phyloP scores from a whole-genome alignment of 2,329 filamentous ascomycete genomes.

The Xylariaceae sp. region DNA sequence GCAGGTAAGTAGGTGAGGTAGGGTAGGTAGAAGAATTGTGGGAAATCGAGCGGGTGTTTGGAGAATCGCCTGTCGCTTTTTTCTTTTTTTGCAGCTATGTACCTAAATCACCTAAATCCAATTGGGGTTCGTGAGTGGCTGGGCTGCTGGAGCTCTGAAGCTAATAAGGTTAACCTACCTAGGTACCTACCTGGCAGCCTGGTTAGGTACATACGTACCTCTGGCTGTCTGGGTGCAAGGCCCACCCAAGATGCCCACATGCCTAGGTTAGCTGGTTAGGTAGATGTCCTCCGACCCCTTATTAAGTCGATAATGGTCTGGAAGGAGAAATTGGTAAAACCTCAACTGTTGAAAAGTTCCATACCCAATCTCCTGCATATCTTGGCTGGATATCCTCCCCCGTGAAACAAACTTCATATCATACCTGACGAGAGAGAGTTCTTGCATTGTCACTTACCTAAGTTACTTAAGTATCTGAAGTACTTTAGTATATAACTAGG shows the following conservation, averaged over 20 bases:
- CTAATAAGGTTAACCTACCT: background rate
- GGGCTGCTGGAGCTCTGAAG: constrained; percentile 24
- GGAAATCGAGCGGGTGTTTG: constrained; percentile 13
- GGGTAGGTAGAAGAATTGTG: constrained; percentile 19
- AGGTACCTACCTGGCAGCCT: background rate
- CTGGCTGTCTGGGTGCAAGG: too few relatives aligned
- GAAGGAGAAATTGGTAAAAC: background rate
- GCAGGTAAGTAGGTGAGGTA: constrained; percentile 3
- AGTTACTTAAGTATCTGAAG: too few relatives aligned
- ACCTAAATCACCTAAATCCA: constrained; percentile 16
- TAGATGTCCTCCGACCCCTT: background rate
- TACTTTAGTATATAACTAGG: too few relatives aligned
- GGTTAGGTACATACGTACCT: too few relatives aligned
- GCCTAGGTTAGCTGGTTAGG: too few relatives aligned
- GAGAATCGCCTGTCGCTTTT: too few relatives aligned
- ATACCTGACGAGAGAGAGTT: too few relatives aligned
- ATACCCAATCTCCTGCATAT: background rate
- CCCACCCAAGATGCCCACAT: background rate
- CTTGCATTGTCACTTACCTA: too few relatives aligned
- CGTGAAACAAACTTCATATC: too few relatives aligned
- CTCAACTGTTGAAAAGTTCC: background rate
- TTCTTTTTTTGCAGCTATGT: too few relatives aligned
- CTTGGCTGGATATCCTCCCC: background rate
- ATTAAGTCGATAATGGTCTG: background rate
- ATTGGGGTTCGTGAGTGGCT: constrained; percentile 27